A percentile compares a stretch with the other conserved stretches of the same genome.
Evolutionary conservation across 2,329 filamentous ascomycete species (phyloP).

Genomic region (Aspergillus bombycis): DNA sequence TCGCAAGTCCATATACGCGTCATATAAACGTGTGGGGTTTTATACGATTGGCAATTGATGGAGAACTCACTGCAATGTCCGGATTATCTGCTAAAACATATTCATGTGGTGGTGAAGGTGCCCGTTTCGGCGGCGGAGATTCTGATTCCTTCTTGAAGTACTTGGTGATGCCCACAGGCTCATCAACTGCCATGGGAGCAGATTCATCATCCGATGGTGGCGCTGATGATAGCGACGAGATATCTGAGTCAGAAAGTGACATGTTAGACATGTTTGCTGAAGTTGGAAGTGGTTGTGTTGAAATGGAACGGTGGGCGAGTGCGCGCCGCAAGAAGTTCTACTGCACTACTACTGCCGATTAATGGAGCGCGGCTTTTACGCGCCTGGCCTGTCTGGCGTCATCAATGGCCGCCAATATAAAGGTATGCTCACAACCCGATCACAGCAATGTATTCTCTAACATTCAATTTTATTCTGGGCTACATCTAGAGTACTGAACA

Average conservation of each 20-base stretch:
- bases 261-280: conserved; percentile 41
- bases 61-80: conserved; percentile 80
- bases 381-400: conserved; percentile 31
- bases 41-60: conserved; percentile 40
- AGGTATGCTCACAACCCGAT: conserved; percentile 24
- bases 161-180: conserved; percentile 47
- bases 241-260: conserved; percentile 60
- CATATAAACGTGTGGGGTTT: conserved; percentile 15
- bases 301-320: conserved; percentile 19
- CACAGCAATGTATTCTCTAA: conserved; percentile 10
- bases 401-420: conserved; percentile 28
- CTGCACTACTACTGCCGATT: conserved; percentile 28
- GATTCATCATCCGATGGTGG: conserved; percentile 63
- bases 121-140: conserved; percentile 74
- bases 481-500: conserved; percentile 7
- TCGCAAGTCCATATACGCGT: conserved; percentile 34
- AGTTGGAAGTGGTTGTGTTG: conserved; percentile 28
- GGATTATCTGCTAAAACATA: conserved; percentile 87
- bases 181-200: conserved; percentile 43
- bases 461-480: conserved; percentile 4
- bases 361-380: conserved; percentile 38
- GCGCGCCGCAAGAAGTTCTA: conserved; percentile 31
- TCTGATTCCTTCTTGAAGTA: conserved; percentile 52
- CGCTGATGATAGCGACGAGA: conserved; percentile 61
- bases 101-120: conserved; percentile 87